A percentile compares a stretch with the other conserved stretches of the same genome.
phyloP scores from a whole-genome alignment of 164 flowering plant species.

The Liquidambar formosana region DNA sequence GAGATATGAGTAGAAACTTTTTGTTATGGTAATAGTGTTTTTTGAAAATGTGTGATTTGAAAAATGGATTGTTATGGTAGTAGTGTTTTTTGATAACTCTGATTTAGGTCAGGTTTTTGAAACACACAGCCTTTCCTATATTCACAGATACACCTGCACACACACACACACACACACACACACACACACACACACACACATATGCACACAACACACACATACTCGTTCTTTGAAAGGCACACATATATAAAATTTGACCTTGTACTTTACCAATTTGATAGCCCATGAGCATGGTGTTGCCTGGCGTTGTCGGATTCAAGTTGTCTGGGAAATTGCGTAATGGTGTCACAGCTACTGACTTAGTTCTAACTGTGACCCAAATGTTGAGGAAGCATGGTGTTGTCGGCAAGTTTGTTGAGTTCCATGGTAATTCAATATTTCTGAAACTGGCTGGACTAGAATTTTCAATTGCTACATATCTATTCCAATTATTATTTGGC shows the following conservation, averaged over 20 bases:
- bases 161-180: background rate
- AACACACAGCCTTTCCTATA: background rate
- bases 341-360: slow-evolving; percentile 71
- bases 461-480: background rate
- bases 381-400: slow-evolving; percentile 68
- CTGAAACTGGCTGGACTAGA: background rate
- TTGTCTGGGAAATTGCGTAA: slow-evolving; percentile 46
- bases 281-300: slow-evolving; percentile 74
- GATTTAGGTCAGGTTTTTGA: background rate
- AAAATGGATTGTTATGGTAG: too few relatives aligned
- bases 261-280: slow-evolving; percentile 20
- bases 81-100: background rate
- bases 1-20: too few relatives aligned
- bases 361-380: slow-evolving; percentile 62
- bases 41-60: too few relatives aligned
- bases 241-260: too few relatives aligned
- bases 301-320: slow-evolving; percentile 65
- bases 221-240: background rate
- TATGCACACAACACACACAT: background rate
- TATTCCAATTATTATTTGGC: too few relatives aligned
- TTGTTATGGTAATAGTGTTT: too few relatives aligned
- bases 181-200: too few relatives aligned
- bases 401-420: slow-evolving; percentile 92
- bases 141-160: background rate
- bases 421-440: slow-evolving; percentile 58